Evolutionary conservation across 306 rosid genomes (phyloP).

Genomic region (Prunus armeniaca): DNA sequence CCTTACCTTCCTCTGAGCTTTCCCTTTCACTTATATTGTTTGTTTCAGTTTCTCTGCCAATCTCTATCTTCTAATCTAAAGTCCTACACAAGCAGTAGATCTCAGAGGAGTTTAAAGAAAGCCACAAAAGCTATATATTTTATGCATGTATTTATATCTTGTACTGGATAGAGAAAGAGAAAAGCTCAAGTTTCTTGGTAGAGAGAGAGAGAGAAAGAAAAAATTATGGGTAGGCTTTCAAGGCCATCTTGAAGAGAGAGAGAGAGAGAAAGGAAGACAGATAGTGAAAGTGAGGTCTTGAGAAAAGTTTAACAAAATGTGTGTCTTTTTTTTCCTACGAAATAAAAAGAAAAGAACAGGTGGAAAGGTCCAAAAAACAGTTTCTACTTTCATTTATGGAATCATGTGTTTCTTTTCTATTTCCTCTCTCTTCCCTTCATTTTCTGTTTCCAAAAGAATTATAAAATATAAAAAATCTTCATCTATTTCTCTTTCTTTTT

Average conservation of each 20-base stretch:
- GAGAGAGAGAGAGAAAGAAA: conserved; percentile 10
- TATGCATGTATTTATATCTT: conserved; percentile 4
- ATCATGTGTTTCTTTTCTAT: not conserved
- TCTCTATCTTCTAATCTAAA: conserved; percentile 24
- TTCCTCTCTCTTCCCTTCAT: not conserved
- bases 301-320: conserved; percentile 25
- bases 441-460: not conserved
- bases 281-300: conserved; percentile 24
- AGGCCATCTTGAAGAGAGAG: conserved; percentile 50
- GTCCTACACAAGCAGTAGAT: conserved; percentile 40
- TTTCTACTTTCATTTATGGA: conserved; percentile 5
- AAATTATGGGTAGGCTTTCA: conserved; percentile 23
- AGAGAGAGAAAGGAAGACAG: conserved; percentile 34
- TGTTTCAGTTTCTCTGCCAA: conserved; percentile 29
- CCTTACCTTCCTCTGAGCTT: conserved; percentile 13
- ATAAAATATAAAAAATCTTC: not conserved
- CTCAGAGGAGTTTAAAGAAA: conserved; percentile 36
- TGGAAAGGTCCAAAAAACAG: conserved; percentile 20
- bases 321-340: too few relatives aligned
- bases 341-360: not conserved
- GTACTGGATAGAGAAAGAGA: conserved; percentile 7
- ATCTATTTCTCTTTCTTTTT: not conserved
- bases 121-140: conserved; percentile 13
- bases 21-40: conserved; percentile 5
- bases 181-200: conserved; percentile 20